These are phyloP conservation scores for Pleurotus pulmonarius DNA, from an alignment of 768 basidiomycete species.

Conservation along the genomic window DNA sequence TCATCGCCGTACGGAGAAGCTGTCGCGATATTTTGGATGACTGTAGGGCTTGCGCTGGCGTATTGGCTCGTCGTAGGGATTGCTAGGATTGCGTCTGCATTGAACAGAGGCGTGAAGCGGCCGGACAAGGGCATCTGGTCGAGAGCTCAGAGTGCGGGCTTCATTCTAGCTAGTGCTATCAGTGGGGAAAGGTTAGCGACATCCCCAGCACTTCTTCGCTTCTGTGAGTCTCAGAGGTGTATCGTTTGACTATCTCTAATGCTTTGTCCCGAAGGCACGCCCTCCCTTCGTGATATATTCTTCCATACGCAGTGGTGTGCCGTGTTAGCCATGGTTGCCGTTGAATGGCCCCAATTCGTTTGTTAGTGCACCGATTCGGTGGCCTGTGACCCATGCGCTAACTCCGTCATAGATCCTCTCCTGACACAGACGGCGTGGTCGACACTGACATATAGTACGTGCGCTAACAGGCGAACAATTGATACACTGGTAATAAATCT, in stretches of 20 bases:
- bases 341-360: constrained; percentile 90
- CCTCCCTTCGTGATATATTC: constrained; percentile 87
- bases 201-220: constrained; percentile 83
- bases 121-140: constrained; percentile 62
- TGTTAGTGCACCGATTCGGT: constrained; percentile 48
- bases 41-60: constrained; percentile 67
- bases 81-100: constrained; percentile 81
- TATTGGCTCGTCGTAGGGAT: constrained; percentile 84
- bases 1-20: constrained; percentile 64
- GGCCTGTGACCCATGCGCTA: neutral
- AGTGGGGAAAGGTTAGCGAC: constrained; percentile 87
- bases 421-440: constrained; percentile 89
- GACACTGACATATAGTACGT: constrained; percentile 66
- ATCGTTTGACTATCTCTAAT: neutral
- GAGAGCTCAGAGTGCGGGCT: constrained; percentile 78
- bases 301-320: constrained; percentile 94
- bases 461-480: neutral
- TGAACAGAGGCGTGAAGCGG: constrained; percentile 67
- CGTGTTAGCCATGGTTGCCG: constrained; percentile 87
- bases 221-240: constrained; percentile 52
- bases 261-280: constrained; percentile 62
- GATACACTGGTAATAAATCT: no score
- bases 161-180: constrained; percentile 87
- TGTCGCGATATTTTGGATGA: constrained; percentile 66
- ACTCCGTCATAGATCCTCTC: constrained; percentile 67